Evolutionary conservation across 495 filamentous ascomycete species (phyloP).

Genomic region (Evernia prunastri): DNA sequence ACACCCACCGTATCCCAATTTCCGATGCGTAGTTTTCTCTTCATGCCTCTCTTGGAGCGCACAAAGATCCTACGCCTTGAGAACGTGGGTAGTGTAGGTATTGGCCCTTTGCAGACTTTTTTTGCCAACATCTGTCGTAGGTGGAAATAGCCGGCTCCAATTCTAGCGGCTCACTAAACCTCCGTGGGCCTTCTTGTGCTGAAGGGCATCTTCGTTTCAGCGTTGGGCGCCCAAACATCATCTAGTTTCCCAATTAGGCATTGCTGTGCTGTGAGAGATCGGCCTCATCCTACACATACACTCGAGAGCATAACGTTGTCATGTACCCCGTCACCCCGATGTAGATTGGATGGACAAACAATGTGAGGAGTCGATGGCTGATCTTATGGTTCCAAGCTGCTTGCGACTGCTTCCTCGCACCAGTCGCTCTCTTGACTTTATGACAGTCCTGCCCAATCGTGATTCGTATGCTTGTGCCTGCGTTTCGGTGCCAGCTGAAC

Average conservation of each 20-base stretch:
- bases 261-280: neutral
- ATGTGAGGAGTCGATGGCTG: neutral
- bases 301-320: neutral
- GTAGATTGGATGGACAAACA: neutral
- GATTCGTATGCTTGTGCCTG: neutral
- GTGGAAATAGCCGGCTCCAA: neutral
- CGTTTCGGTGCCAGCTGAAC: neutral
- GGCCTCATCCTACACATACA: neutral
- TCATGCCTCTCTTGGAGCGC: neutral
- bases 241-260: neutral
- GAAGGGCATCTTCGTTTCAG: slow-evolving; percentile 6
- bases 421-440: neutral
- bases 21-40: neutral
- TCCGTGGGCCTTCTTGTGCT: slow-evolving; percentile 1
- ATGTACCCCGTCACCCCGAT: neutral
- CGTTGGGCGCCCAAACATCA: neutral
- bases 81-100: slow-evolving; percentile 2
- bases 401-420: neutral
- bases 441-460: neutral
- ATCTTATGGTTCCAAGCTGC: neutral
- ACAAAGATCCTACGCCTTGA: neutral
- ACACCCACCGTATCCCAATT: neutral
- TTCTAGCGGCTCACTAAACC: neutral
- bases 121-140: slow-evolving; percentile 1
- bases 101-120: neutral